phyloP scores from a whole-genome alignment of 2,329 filamentous ascomycete species.

The Ophiosphaerella herpotricha region DNA sequence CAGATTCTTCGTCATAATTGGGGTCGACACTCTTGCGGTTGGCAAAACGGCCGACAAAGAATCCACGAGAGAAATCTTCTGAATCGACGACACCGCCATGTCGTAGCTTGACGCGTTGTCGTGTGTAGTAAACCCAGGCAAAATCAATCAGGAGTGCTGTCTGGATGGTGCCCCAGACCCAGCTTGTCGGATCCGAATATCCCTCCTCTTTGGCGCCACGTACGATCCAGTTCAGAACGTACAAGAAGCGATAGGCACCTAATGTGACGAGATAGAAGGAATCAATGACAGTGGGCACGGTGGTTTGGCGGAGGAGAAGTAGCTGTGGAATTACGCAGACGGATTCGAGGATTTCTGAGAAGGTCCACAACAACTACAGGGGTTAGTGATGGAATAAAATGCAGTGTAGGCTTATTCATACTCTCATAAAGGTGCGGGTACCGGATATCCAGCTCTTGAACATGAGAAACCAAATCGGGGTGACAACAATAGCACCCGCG shows the following conservation, averaged over 20 bases:
- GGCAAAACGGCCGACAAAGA: constrained; percentile 79
- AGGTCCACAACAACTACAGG: constrained; percentile 76
- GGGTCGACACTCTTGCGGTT: constrained; percentile 59
- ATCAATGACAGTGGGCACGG: constrained; percentile 91
- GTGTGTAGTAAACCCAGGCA: constrained; percentile 93
- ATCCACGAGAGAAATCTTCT: constrained; percentile 84
- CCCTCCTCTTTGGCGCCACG: constrained; percentile 63
- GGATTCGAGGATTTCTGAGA: constrained; percentile 90
- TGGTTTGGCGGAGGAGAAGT: constrained; percentile 89
- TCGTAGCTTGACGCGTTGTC: constrained; percentile 91
- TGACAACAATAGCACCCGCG: constrained; percentile 66
- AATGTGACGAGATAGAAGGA: constrained; percentile 92
- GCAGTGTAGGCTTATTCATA: constrained; percentile 25
- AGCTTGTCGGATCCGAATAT: constrained; percentile 70
- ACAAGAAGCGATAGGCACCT: constrained; percentile 84
- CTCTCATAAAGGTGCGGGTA: constrained; percentile 45
- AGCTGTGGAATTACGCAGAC: constrained; percentile 90
- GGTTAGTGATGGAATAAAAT: not conserved
- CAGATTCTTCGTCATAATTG: constrained; percentile 62
- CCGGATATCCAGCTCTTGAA: constrained; percentile 59
- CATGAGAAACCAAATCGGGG: constrained; percentile 74
- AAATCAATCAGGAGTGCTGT: constrained; percentile 92
- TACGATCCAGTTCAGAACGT: constrained; percentile 89
- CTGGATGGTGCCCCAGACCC: constrained; percentile 87
- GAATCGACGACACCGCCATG: constrained; percentile 86